Evolutionary conservation across 2,329 filamentous ascomycete species (phyloP).

Genomic region (Trichophyton benhamiae): DNA sequence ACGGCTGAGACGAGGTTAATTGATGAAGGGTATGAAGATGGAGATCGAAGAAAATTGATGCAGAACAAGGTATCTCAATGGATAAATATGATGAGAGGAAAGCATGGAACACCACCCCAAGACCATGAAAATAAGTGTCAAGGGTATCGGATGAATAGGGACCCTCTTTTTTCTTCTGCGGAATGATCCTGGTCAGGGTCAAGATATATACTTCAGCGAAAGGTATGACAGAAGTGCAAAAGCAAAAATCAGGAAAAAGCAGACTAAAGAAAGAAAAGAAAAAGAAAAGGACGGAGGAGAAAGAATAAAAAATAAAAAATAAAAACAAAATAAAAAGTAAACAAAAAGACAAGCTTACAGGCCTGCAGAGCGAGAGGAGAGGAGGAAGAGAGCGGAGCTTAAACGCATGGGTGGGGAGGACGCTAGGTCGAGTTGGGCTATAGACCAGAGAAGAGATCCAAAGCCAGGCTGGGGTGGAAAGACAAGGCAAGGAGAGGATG

Average conservation of each 20-base stretch:
- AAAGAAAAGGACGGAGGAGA: not conserved
- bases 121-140: not conserved
- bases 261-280: not conserved
- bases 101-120: not conserved
- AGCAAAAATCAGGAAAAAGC: not conserved
- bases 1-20: not conserved
- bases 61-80: constrained; percentile 2
- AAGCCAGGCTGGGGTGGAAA: constrained; percentile 3
- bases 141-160: constrained; percentile 6
- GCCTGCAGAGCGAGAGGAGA: not conserved
- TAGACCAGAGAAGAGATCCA: not conserved
- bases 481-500: constrained; percentile 6
- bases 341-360: constrained; percentile 2
- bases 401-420: constrained; percentile 1
- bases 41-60: constrained; percentile 2
- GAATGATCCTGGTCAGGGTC: constrained; percentile 4
- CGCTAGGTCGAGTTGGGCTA: constrained; percentile 2
- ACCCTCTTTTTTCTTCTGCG: constrained; percentile 5
- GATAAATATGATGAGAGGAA: not conserved
- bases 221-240: constrained; percentile 2
- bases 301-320: not conserved
- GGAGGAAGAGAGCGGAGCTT: constrained; percentile 2
- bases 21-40: constrained; percentile 1
- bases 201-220: constrained; percentile 2
- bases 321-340: not conserved